Percentiles rank a stretch among this genome's conserved stretches.
These are phyloP conservation scores for Chaetothyriales sp. DNA, from an alignment of 2,329 filamentous ascomycete species.

Conservation along the genomic window DNA sequence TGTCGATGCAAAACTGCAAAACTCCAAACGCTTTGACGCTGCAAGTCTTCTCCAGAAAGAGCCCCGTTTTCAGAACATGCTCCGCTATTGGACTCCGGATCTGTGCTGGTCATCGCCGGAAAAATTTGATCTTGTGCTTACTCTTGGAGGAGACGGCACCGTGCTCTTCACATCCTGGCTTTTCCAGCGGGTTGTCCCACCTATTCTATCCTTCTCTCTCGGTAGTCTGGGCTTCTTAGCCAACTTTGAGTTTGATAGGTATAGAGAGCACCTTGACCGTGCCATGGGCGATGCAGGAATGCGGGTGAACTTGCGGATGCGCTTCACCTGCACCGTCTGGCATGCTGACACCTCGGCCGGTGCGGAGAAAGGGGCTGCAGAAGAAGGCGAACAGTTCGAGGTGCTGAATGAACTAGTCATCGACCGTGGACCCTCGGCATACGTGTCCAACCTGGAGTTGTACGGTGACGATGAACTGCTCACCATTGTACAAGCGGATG, in stretches of 20 bases:
- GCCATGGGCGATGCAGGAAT: conserved; percentile 92
- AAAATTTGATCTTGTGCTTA: conserved; percentile 89
- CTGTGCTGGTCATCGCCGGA: conserved; percentile 89
- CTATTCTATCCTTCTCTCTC: conserved; percentile 77
- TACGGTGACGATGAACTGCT: conserved; percentile 91
- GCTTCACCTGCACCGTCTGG: conserved; percentile 96
- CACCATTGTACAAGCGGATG: conserved; percentile 90
- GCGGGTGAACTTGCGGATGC: conserved; percentile 95
- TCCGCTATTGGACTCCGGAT: conserved; percentile 92
- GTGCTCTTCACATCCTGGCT: conserved; percentile 93
- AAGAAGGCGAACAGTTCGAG: conserved; percentile 91
- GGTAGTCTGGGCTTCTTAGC: conserved; percentile 90
- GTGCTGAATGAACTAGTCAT: conserved; percentile 98
- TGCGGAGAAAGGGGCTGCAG: conserved; percentile 42
- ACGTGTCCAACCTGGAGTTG: conserved; percentile 90
- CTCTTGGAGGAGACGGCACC: conserved; percentile 88
- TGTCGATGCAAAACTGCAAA: conserved; percentile 86
- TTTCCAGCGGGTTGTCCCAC: conserved; percentile 88
- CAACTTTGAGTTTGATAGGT: conserved; percentile 86
- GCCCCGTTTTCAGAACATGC: conserved; percentile 62
- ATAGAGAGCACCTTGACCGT: conserved; percentile 70
- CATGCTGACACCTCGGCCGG: conserved; percentile 42
- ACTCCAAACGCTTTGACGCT: conserved; percentile 75
- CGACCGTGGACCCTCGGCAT: conserved; percentile 87
- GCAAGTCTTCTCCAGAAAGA: conserved; percentile 57